Conservation (phyloP, 768 basidiomycete genomes). For the Lyophyllum decastes region DNA sequence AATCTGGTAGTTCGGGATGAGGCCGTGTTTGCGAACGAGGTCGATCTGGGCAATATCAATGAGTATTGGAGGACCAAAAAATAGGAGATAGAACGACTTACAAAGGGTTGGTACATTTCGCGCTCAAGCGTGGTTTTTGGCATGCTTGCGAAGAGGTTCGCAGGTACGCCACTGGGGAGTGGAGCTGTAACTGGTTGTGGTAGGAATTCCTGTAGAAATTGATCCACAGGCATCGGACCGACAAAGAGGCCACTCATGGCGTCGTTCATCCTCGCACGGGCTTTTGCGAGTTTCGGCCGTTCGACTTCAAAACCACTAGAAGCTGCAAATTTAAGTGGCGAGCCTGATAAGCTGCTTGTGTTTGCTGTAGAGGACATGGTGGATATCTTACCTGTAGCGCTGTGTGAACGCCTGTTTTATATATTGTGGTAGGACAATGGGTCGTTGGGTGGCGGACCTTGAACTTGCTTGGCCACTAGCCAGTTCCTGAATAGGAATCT, state of each 20-base stretch:
- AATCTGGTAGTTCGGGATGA: constrained; percentile 10
- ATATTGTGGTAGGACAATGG: not conserved
- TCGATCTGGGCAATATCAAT: not conserved
- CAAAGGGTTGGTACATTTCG: constrained; percentile 4
- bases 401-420: not conserved
- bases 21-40: not conserved
- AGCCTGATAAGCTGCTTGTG: not conserved
- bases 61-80: not conserved
- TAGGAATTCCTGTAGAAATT: constrained; percentile 7
- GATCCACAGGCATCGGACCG: constrained; percentile 7
- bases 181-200: not conserved
- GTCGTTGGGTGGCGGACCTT: no score
- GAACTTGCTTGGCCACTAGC: no score
- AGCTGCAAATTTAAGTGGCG: no score
- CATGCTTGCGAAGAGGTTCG: not conserved
- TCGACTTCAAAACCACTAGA: not conserved
- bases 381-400: constrained; percentile 22
- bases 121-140: not conserved
- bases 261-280: not conserved
- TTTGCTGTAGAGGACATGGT: not conserved
- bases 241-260: not conserved
- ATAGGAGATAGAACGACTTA: not conserved
- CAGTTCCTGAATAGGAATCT: no score
- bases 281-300: not conserved
- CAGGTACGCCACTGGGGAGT: not conserved